These are phyloP conservation scores for Kwoniella heveanensis DNA, from an alignment of 768 basidiomycete species.

Conservation along the genomic window DNA sequence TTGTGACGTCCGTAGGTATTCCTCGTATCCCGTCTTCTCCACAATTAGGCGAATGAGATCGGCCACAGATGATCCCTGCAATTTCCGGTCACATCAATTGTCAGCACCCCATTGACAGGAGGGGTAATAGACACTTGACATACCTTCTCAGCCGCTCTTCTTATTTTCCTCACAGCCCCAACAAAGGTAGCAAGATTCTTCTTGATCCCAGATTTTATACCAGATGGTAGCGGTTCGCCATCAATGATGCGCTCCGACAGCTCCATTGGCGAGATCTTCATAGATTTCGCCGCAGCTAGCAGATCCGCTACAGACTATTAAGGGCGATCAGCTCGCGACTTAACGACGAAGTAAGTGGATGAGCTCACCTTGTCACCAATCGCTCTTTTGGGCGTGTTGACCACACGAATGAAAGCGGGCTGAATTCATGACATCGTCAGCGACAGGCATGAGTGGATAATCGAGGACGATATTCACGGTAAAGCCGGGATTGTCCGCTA, in stretches of 20 bases:
- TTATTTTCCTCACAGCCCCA: conserved; percentile 61
- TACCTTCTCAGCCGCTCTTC: conserved; percentile 64
- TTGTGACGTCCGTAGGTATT: conserved; percentile 67
- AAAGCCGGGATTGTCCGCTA: conserved; percentile 67
- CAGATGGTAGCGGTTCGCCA: conserved; percentile 61
- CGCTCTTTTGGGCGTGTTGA: conserved; percentile 71
- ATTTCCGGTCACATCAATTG: too few relatives aligned
- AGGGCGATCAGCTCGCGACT: not conserved
- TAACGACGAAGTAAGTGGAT: not conserved
- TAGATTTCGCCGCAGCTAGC: conserved; percentile 61
- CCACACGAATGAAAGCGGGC: conserved; percentile 71
- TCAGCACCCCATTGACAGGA: not conserved
- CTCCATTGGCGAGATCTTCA: conserved; percentile 63
- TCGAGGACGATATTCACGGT: conserved; percentile 29
- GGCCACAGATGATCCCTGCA: conserved; percentile 65
- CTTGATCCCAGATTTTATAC: conserved; percentile 69
- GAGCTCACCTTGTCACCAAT: conserved; percentile 73
- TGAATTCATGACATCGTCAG: conserved; percentile 54
- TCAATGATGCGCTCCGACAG: conserved; percentile 69
- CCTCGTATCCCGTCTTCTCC: conserved; percentile 66
- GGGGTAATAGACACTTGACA: conserved; percentile 20
- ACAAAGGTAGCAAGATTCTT: conserved; percentile 68
- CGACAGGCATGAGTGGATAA: not conserved
- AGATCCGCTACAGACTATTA: conserved; percentile 67
- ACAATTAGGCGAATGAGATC: conserved; percentile 67